These are phyloP conservation scores for Auricularia cornea DNA, from an alignment of 768 basidiomycete species.

Conservation along the genomic window DNA sequence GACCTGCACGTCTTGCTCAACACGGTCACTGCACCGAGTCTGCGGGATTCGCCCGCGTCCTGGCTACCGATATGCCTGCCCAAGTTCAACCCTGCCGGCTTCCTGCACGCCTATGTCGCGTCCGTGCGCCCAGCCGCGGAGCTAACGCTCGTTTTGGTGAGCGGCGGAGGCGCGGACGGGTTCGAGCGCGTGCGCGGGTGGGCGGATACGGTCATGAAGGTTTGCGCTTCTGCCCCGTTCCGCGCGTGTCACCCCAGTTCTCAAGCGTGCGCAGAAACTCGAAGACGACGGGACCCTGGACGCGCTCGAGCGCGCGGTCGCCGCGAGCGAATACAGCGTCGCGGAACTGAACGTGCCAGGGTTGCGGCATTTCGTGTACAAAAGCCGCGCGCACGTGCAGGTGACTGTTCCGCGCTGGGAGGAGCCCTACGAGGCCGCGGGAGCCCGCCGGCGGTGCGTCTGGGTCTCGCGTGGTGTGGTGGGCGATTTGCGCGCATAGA, in stretches of 20 bases:
- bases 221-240: constrained; percentile 18
- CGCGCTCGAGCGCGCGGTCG: constrained; percentile 34
- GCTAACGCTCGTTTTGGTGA: constrained; percentile 71
- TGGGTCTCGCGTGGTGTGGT: too few relatives aligned
- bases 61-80: constrained; percentile 97
- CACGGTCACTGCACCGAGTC: constrained; percentile 76
- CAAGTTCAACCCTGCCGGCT: constrained; percentile 82
- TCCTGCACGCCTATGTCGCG: constrained; percentile 85
- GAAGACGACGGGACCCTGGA: constrained; percentile 45
- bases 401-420: constrained; percentile 81
- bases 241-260: background rate
- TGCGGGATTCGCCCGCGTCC: constrained; percentile 59
- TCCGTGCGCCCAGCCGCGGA: constrained; percentile 37
- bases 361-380: constrained; percentile 90
- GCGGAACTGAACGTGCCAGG: constrained; percentile 82
- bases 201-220: constrained; percentile 60
- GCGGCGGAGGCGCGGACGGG: constrained; percentile 53
- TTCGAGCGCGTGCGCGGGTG: constrained; percentile 77
- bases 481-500: background rate
- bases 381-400: constrained; percentile 83
- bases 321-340: constrained; percentile 53
- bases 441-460: constrained; percentile 52
- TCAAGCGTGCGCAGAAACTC: constrained; percentile 43
- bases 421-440: constrained; percentile 63
- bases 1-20: constrained; percentile 92